Evolutionary conservation across 179 eudicot species (phyloP), one percentile per base, ranked within the genome.

Genomic region (Drosera spatulata): DNA sequence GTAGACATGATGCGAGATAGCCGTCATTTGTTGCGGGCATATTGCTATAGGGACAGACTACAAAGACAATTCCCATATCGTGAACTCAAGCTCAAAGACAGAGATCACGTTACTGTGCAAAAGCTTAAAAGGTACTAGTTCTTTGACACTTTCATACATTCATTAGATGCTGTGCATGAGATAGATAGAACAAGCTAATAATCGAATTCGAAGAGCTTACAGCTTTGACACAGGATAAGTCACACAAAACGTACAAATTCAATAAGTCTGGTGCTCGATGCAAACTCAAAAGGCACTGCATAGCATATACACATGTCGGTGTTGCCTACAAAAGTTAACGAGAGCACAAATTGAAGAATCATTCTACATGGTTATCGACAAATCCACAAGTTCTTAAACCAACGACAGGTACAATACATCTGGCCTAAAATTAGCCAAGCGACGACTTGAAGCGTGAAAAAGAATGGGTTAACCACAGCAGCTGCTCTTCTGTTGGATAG

Each of bases 401-500:
- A 46, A 1, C 49, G 13, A 11, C 53, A 50, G 53, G 53, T 7
- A 14, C 53, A 50, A 0, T 10, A 0, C 53, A 7, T 50, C 10
- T 50, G 53, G 53, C 53, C 53, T 50, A 46, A 46, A 7, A 11
- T 50, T 7, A 7, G 5, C 12, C 10, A 50, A 50, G 13, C 2
- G 53, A 14, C 10, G 13, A 7, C 13, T 7, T 7, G 11, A 11
- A 46, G 11, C 53, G n/a, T 4, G 53, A 11, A 4, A 11, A 50
- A 10, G 53, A 22, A 22, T 22, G 33, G 53, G 53, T 41, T 48
- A 65, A 58, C 62, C 47, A 45, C 69, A 65, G 53, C 69, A 65
- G 62, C 9, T 50, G 52, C 62, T 43, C 15, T 65, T 65, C 41
- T 65, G 69, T 12, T 57, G 46, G 56, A 65, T 50, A 41, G 69